phyloP scores from a whole-genome alignment of 1,139 yeast genomes.

The Yamadazyma songkhlaensis region DNA sequence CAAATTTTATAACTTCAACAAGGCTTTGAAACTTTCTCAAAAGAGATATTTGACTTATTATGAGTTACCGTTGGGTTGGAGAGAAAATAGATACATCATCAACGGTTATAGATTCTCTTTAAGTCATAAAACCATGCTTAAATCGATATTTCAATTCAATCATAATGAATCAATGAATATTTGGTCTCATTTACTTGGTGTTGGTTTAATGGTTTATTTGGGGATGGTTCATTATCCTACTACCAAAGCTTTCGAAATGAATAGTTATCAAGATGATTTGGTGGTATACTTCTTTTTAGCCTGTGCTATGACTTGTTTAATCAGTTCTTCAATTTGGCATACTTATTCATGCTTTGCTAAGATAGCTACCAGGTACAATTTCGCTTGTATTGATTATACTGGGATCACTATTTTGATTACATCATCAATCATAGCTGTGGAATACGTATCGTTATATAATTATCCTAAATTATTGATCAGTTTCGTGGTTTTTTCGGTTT shows the following conservation, averaged over 20 bases:
- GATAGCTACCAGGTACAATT: conserved; percentile 59
- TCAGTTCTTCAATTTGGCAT: conserved; percentile 87
- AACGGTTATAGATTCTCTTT: conserved; percentile 83
- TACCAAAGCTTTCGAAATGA: conserved; percentile 38
- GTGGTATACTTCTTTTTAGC: conserved; percentile 62
- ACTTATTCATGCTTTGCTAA: conserved; percentile 81
- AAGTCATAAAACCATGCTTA: conserved; percentile 57
- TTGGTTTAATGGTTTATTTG: conserved; percentile 54
- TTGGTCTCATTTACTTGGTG: conserved; percentile 87
- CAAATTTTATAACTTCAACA: conserved; percentile 57
- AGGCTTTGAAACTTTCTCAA: conserved; percentile 56
- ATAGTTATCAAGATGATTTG: conserved; percentile 45
- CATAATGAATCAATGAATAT: conserved; percentile 93
- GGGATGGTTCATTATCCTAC: conserved; percentile 61
- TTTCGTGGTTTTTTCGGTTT: conserved; percentile 59
- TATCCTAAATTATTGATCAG: conserved; percentile 46
- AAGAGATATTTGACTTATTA: conserved; percentile 68
- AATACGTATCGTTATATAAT: conserved; percentile 72
- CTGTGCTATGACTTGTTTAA: conserved; percentile 74
- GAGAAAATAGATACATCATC: conserved; percentile 83
- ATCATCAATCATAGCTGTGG: conserved; percentile 85
- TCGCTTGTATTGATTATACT: conserved; percentile 93
- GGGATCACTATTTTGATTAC: conserved; percentile 91
- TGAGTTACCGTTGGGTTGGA: conserved; percentile 89
- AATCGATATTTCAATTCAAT: conserved; percentile 51